Conservation (phyloP, 2,329 filamentous ascomycete species). For the Alternaria rosae region DNA sequence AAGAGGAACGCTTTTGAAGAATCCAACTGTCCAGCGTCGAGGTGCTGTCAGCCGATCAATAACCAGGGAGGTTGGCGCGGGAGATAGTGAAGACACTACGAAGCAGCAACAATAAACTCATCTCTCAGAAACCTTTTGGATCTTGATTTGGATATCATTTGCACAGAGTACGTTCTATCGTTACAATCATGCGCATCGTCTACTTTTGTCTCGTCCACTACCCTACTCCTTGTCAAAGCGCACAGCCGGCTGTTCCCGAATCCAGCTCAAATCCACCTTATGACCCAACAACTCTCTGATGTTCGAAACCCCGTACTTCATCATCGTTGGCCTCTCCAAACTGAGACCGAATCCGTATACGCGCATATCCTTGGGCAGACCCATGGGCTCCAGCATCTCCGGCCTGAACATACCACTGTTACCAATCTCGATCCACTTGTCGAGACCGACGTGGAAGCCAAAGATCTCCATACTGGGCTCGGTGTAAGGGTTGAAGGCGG, state of each 20-base stretch:
- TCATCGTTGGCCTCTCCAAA: conserved; percentile 96
- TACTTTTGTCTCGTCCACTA: background rate
- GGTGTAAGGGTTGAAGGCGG: conserved; percentile 81
- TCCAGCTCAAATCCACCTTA: conserved; percentile 93
- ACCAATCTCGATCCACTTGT: conserved; percentile 85
- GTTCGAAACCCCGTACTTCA: conserved; percentile 81
- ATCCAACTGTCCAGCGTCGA: background rate
- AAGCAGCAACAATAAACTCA: background rate
- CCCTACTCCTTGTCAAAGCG: conserved; percentile 79
- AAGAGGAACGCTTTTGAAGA: background rate
- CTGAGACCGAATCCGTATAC: conserved; percentile 95
- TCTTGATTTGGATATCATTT: conserved; percentile 9
- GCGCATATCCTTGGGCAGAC: conserved; percentile 85
- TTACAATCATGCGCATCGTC: conserved; percentile 5
- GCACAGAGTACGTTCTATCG: conserved; percentile 4
- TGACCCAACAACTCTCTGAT: conserved; percentile 92
- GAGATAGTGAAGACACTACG: background rate
- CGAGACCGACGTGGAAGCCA: conserved; percentile 78
- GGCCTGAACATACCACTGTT: conserved; percentile 99
- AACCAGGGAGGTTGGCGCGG: background rate
- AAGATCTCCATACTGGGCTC: conserved; percentile 98
- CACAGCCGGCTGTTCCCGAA: conserved; percentile 89
- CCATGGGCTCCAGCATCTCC: conserved; percentile 96
- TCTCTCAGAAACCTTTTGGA: background rate
- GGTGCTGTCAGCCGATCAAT: background rate